Conservation (phyloP, 2,329 filamentous ascomycete species). For the Emergomyces pasteurianus region DNA sequence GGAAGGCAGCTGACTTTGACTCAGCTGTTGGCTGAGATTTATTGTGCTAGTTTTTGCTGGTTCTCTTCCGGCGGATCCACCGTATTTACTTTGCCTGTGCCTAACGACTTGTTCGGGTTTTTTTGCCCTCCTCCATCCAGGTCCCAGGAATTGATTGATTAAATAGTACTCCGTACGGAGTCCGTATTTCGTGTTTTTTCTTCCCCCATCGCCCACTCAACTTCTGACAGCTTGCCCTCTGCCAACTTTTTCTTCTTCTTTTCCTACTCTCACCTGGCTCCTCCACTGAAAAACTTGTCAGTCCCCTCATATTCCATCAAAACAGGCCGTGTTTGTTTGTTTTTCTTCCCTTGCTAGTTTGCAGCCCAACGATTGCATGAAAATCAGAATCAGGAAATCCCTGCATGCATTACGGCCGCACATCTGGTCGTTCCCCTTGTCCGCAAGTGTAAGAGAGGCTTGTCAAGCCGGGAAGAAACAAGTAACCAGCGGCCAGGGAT, state of each 20-base stretch:
- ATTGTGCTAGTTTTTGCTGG: background rate
- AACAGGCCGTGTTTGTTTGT: background rate
- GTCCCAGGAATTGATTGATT: no score
- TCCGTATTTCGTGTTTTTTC: no score
- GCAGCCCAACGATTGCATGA: background rate
- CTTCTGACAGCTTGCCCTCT: background rate
- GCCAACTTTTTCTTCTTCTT: no score
- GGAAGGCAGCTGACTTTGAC: background rate
- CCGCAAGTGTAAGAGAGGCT: background rate
- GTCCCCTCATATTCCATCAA: background rate
- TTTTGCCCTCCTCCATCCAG: background rate
- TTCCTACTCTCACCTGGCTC: no score
- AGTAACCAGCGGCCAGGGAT: background rate
- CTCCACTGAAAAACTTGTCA: no score
- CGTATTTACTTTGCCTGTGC: background rate
- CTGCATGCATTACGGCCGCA: constrained; percentile 1
- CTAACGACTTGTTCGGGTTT: background rate
- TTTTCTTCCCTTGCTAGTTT: background rate
- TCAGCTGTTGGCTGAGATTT: background rate
- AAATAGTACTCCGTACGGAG: no score
- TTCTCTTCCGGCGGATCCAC: background rate
- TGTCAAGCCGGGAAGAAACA: background rate
- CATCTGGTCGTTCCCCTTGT: background rate
- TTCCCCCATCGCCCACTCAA: no score
- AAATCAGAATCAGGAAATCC: background rate